phyloP scores from a whole-genome alignment of 2,329 filamentous ascomycete genomes.

The Xylariaceae sp. region DNA sequence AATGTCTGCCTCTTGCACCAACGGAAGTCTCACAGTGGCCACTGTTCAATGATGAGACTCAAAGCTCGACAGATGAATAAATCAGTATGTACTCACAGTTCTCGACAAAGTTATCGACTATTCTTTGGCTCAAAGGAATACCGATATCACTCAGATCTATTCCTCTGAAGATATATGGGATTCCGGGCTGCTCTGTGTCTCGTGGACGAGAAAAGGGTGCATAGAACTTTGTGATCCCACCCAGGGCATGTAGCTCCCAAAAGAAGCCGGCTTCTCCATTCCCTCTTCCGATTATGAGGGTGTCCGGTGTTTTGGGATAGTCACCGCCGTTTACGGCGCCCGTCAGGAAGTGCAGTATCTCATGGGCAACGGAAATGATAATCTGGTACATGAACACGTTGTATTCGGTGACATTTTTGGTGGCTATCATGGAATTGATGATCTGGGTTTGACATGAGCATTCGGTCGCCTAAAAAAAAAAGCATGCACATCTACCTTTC shows the following conservation, averaged over 20 bases:
- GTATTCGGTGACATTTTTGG: background rate
- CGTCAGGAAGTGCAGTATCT: background rate
- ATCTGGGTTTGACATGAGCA: background rate
- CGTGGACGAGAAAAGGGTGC: background rate
- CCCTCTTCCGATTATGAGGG: background rate
- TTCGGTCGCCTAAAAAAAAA: too few relatives aligned
- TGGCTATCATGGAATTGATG: background rate
- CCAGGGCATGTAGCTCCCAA: background rate
- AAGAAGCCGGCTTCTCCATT: background rate
- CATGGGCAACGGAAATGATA: background rate
- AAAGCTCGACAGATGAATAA: too few relatives aligned
- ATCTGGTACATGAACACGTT: background rate
- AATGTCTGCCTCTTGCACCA: too few relatives aligned
- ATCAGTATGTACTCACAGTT: too few relatives aligned
- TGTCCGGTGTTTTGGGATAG: background rate
- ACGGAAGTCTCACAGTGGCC: too few relatives aligned
- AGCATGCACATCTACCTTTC: too few relatives aligned
- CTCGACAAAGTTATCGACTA: too few relatives aligned
- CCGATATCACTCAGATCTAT: too few relatives aligned
- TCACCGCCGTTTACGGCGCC: background rate
- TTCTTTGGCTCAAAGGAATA: too few relatives aligned
- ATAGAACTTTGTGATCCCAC: background rate
- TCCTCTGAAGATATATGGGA: background rate
- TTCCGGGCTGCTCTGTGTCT: background rate
- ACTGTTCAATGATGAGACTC: too few relatives aligned